These are phyloP conservation scores for Nymphaea thermarum DNA, from an alignment of 164 flowering plant genomes.

Conservation along the genomic window DNA sequence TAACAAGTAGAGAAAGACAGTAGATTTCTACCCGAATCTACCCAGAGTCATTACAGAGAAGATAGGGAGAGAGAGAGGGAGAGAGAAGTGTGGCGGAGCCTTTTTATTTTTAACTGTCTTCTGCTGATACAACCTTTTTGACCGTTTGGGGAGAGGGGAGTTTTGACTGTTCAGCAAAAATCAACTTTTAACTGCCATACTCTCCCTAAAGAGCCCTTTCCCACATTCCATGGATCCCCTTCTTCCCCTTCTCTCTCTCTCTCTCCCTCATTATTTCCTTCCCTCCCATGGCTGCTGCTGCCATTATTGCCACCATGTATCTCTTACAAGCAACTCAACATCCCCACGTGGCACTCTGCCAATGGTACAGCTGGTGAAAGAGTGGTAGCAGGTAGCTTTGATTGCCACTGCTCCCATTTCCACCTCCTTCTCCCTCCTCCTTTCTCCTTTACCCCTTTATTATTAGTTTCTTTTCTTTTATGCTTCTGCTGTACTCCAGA, in stretches of 20 bases:
- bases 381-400: neutral
- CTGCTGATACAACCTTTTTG: neutral
- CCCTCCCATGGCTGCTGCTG: constrained; percentile 5
- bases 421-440: neutral
- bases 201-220: constrained; percentile 10
- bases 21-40: neutral
- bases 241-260: constrained; percentile 4
- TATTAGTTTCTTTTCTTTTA: neutral
- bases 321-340: constrained; percentile 30
- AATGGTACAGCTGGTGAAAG: neutral
- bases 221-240: constrained; percentile 19
- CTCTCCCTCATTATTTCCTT: neutral
- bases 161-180: constrained; percentile 9
- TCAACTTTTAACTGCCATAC: constrained; percentile 15
- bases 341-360: neutral
- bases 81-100: neutral
- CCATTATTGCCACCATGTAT: constrained; percentile 26
- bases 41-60: neutral
- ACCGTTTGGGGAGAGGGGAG: constrained; percentile 3
- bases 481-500: neutral
- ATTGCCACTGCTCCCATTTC: neutral
- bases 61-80: neutral
- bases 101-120: constrained; percentile 3
- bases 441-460: neutral
- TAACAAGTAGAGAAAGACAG: neutral